Evolutionary conservation across 306 rosid genomes (phyloP), one percentile per base, ranked within the genome.

Genomic region (Neltuma alba): DNA sequence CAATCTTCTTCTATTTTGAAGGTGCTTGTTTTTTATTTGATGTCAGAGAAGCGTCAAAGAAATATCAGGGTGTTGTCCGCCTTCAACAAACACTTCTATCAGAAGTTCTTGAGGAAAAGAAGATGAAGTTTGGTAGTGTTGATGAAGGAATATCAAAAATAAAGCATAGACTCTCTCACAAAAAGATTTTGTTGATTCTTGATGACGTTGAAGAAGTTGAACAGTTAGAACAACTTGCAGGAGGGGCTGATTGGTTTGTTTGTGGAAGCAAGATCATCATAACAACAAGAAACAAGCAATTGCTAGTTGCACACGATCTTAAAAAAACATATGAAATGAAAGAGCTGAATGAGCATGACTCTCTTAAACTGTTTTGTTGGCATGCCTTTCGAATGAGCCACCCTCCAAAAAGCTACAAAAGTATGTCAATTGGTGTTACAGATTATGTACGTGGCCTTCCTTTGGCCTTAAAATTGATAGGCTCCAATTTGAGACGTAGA

Each of bases 291-390:
- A 54, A 70, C 7, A 70, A 30, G 20, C 61, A 47, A 25, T 1
- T 70, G 27, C 41, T 47, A 8, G 3, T 3, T 2, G 75, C 23
- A 1, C 27, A 8, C 1, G 0, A 12, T 27, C 1, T 47, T 23
- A 1, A 42, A 25, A 27, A 69, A 7, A 23, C 2, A 41, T 25
- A 42, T 69, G 57, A 69, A 28, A 75, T 75, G 70, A 16, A 38
- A n/a, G 10, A 8, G 55, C 79, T 75, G 10, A 58, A 28, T 58
- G 23, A 58, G 3, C 18, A 15, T 9, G 27, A 75, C 7, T 18
- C 79, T 40, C 40, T 75, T 7, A 16, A 55, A 54, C 36, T 36
- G 2, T 74, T 74, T 74, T 55, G 37, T 34, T 54, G 67, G 67
- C 5, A 55, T 25, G 55, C 70, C 41, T 75, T 75, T 18, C 20